These are phyloP conservation scores for Acer yangbiense DNA, from an alignment of 345 rosid genomes.

Conservation along the genomic window DNA sequence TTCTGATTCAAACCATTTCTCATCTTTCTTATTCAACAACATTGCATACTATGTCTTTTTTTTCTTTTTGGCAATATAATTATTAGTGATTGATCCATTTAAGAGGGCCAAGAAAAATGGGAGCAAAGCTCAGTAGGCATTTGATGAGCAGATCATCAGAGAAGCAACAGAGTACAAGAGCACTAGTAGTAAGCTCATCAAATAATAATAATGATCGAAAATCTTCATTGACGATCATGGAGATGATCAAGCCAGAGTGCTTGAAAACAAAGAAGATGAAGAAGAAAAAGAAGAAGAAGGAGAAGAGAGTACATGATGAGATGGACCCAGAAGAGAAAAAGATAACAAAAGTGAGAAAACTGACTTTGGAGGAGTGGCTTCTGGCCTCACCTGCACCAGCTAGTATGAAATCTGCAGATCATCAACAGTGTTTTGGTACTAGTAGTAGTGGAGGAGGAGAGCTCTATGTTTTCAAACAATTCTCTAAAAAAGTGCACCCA, in stretches of 20 bases:
- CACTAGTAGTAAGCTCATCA: not conserved
- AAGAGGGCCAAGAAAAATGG: slow-evolving; percentile 22
- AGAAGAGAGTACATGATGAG: slow-evolving; percentile 1
- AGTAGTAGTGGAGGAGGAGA: slow-evolving; percentile 22
- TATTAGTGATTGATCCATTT: not conserved
- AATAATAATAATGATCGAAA: not conserved
- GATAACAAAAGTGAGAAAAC: not conserved
- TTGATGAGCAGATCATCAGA: not conserved
- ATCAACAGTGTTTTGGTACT: not conserved
- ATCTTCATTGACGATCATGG: slow-evolving; percentile 9
- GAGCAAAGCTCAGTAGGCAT: slow-evolving; percentile 24
- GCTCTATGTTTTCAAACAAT: slow-evolving; percentile 25
- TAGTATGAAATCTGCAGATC: not conserved
- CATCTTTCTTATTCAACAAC: not conserved
- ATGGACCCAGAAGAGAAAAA: slow-evolving; percentile 13
- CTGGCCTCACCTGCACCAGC: slow-evolving; percentile 28
- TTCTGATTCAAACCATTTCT: slow-evolving; percentile 8
- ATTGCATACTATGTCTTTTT: not conserved
- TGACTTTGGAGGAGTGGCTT: slow-evolving; percentile 44
- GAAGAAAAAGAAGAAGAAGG: not conserved
- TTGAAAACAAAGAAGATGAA: slow-evolving; percentile 16
- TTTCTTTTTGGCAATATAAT: not conserved
- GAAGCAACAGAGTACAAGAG: not conserved
- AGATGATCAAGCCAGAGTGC: slow-evolving; percentile 31
- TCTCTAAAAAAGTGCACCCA: slow-evolving; percentile 25